Evolutionary conservation across 2,329 filamentous ascomycete species (phyloP).

Genomic region (Taxawa tesnikishii): DNA sequence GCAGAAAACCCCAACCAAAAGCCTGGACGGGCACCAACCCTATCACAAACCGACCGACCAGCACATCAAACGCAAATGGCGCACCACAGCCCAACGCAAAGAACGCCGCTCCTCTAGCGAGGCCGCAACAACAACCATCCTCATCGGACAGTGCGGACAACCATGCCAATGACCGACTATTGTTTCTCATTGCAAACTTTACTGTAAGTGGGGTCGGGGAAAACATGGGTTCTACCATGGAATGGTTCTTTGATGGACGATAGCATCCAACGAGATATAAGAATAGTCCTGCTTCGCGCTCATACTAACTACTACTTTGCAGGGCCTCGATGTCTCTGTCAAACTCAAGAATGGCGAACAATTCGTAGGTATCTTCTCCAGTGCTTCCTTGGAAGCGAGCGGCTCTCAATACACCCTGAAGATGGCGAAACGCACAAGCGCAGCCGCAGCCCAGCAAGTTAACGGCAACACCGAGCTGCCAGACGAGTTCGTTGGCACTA

Average conservation of each 20-base stretch:
- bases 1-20: constrained; percentile 41
- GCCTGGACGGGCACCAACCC: constrained; percentile 52
- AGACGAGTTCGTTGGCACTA: constrained; percentile 33
- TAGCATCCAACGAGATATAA: no score
- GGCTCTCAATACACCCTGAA: constrained; percentile 48
- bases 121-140: constrained; percentile 12
- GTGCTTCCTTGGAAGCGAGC: constrained; percentile 36
- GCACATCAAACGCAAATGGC: constrained; percentile 41
- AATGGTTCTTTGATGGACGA: no score
- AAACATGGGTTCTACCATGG: no score
- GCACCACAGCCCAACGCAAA: no score
- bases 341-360: constrained; percentile 49
- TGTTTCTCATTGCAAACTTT: constrained; percentile 46
- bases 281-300: no score
- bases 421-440: constrained; percentile 47
- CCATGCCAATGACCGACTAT: constrained; percentile 47
- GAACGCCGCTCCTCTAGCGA: constrained; percentile 17
- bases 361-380: constrained; percentile 49
- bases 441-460: constrained; percentile 25
- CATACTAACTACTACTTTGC: no score
- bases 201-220: no score
- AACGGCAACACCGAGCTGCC: constrained; percentile 31
- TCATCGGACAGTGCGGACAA: constrained; percentile 37
- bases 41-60: constrained; percentile 43
- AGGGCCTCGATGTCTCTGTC: constrained; percentile 45